A percentile compares a stretch with the other conserved stretches of the same genome.
Conservation (phyloP, 768 basidiomycete genomes). For the Macrolepiota fuliginosa region DNA sequence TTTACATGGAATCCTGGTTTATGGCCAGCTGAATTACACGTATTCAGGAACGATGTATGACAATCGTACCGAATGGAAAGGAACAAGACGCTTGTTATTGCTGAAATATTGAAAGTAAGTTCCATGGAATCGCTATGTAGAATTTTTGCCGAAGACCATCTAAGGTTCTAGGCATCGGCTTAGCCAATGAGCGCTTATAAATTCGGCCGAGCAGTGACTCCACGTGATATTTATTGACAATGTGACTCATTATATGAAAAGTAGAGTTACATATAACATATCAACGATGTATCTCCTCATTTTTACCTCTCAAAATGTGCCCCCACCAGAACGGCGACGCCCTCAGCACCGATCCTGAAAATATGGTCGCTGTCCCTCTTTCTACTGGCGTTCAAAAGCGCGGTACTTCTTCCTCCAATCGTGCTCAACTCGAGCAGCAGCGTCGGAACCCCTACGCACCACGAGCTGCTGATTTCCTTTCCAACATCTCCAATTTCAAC, state of each 20-base stretch:
- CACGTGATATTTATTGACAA: neutral
- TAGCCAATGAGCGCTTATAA: too few species aligned
- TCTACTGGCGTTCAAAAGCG: constrained; percentile 44
- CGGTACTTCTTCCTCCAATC: constrained; percentile 34
- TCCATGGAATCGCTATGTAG: neutral
- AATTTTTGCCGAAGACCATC: neutral
- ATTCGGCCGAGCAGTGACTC: constrained; percentile 11
- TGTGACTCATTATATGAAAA: constrained; percentile 4
- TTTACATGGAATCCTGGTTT: too few species aligned
- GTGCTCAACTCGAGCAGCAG: constrained; percentile 35
- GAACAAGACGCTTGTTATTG: too few species aligned
- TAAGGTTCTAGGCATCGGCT: too few species aligned
- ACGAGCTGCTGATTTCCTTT: constrained; percentile 89
- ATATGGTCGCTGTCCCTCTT: constrained; percentile 75
- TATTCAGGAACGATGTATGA: too few species aligned
- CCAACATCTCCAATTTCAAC: constrained; percentile 89
- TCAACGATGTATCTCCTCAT: constrained; percentile 9
- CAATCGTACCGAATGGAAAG: too few species aligned
- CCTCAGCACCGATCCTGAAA: constrained; percentile 38
- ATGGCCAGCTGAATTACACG: too few species aligned
- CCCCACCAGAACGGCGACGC: constrained; percentile 53
- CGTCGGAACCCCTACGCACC: constrained; percentile 81
- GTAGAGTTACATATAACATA: neutral
- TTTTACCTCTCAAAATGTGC: constrained; percentile 49
- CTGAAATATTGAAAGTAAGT: neutral